A percentile compares a stretch with the other conserved stretches of the same genome.
Evolutionary conservation across 495 filamentous ascomycete genomes (phyloP).

Genomic region (Massariosphaeria phaeospora): DNA sequence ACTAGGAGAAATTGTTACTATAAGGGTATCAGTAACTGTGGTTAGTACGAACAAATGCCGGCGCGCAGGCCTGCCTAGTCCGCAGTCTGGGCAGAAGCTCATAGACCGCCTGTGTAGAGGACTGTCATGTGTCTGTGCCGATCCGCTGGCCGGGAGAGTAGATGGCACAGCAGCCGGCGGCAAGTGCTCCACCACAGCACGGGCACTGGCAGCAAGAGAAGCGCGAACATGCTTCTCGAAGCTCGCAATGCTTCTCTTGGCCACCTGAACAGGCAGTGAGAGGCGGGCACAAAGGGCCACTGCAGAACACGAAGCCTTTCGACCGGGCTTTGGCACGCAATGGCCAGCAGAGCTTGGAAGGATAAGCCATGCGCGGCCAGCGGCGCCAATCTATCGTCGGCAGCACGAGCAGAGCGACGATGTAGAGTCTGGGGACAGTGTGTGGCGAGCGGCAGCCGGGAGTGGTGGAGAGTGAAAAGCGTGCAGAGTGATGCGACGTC

Average conservation of each 20-base stretch:
- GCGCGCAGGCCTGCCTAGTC: slow-evolving; percentile 7
- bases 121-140: slow-evolving; percentile 16
- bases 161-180: slow-evolving; percentile 16
- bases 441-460: neutral
- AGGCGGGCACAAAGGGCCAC: slow-evolving; percentile 4
- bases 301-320: slow-evolving; percentile 21
- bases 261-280: slow-evolving; percentile 11
- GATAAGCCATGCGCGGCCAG: slow-evolving; percentile 1
- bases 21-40: slow-evolving; percentile 18
- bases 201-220: slow-evolving; percentile 1
- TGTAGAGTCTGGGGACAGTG: slow-evolving; percentile 1
- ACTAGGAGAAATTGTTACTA: slow-evolving; percentile 17
- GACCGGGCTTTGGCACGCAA: slow-evolving; percentile 19
- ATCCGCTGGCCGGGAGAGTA: slow-evolving; percentile 12
- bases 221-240: slow-evolving; percentile 20
- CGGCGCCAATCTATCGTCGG: slow-evolving; percentile 26
- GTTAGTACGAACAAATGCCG: no score
- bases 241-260: slow-evolving; percentile 10
- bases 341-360: slow-evolving; percentile 9
- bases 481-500: no score
- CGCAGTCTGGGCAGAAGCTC: slow-evolving; percentile 16
- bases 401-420: slow-evolving; percentile 11
- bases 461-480: no score
- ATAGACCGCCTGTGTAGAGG: slow-evolving; percentile 15
- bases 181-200: slow-evolving; percentile 1